Conservation (phyloP, 768 basidiomycete genomes). For the Leccinellum luteum region DNA sequence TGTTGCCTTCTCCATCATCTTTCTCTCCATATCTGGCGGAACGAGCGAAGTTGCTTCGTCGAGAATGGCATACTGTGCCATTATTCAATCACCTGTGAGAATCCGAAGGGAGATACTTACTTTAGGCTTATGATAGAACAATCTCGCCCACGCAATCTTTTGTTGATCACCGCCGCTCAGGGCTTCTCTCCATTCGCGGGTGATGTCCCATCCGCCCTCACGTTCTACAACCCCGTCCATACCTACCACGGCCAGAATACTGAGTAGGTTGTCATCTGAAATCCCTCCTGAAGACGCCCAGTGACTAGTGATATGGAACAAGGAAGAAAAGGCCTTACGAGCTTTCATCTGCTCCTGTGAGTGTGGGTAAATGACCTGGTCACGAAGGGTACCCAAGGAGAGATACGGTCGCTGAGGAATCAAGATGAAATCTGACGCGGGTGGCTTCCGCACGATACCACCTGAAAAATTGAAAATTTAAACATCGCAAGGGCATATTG, state of each 20-base stretch:
- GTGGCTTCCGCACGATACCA: conserved; percentile 86
- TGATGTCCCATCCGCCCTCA: conserved; percentile 93
- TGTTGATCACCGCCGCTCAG: conserved; percentile 96
- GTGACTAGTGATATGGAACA: conserved; percentile 5
- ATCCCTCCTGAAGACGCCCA: conserved; percentile 50
- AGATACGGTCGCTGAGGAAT: conserved; percentile 97
- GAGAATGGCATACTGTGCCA: conserved; percentile 84
- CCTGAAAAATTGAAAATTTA: conserved; percentile 26
- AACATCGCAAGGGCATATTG: neutral
- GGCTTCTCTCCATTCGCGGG: conserved; percentile 91
- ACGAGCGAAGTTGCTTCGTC: conserved; percentile 97
- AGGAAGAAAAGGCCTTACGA: conserved; percentile 43
- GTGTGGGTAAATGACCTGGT: conserved; percentile 97
- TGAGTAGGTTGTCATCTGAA: conserved; percentile 70
- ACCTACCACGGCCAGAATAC: conserved; percentile 73
- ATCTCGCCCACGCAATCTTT: conserved; percentile 92
- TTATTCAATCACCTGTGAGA: neutral
- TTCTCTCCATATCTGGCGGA: conserved; percentile 86
- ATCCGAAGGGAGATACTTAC: conserved; percentile 36
- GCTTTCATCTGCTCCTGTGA: conserved; percentile 74
- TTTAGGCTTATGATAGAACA: conserved; percentile 96
- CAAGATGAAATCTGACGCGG: conserved; percentile 84
- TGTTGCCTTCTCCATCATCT: conserved; percentile 93
- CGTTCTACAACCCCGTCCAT: conserved; percentile 86
- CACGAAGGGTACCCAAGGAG: conserved; percentile 88